Base-by-base conservation (phyloP, 352 stramenopile genomes). In the Pythium chondricola region DNA sequence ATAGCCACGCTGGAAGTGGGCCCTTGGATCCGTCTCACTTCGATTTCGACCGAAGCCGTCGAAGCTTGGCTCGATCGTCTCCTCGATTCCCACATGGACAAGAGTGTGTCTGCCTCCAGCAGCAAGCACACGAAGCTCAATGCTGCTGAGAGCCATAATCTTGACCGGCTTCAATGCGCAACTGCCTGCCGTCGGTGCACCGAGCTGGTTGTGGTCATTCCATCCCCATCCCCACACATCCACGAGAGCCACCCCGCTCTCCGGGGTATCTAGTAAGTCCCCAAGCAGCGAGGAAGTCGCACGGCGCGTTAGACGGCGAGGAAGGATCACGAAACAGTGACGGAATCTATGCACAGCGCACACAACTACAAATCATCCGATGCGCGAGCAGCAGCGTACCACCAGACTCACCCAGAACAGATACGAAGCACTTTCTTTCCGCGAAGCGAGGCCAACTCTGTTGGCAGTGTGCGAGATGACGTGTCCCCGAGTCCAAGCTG, bases 201-300 rank as follows among this genome's bases (percentile, higher is more conserved):
- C 67, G 2, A 72, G 54, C 42, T 76, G 67, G 30, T 56, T 56
- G 39, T 71, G 56, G 27, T 69, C 58, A 31, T 76, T 76, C 67
- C 67, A 76, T 27, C 63, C 67, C 53, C 60, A 76, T n/a, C 48
- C 59, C 49, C 59, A 76, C 0, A 76, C 50, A 24, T 65, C 64
- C 14, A 61, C 51, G 20, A 25, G 57, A 2, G 50, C 45, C 8
- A 53, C n/a, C 9, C 22, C 46, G 27, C 21, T 11, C 16, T 52
- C 48, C 0, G 27, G 31, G 0, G 48, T 35, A 26, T 18, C 16
- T 2, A 46, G 18, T 47, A 55, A 32, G 13, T 56, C 48, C 6
- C 42, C 38, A 20, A 63, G 37, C 1, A 54, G 62, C 0, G 48
- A 62, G 20, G 54, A 55, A 18, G 54, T 60, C 8, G 49, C 38